Base-by-base conservation (phyloP, 2,329 filamentous ascomycete species). In the Fusarium stilboides region DNA sequence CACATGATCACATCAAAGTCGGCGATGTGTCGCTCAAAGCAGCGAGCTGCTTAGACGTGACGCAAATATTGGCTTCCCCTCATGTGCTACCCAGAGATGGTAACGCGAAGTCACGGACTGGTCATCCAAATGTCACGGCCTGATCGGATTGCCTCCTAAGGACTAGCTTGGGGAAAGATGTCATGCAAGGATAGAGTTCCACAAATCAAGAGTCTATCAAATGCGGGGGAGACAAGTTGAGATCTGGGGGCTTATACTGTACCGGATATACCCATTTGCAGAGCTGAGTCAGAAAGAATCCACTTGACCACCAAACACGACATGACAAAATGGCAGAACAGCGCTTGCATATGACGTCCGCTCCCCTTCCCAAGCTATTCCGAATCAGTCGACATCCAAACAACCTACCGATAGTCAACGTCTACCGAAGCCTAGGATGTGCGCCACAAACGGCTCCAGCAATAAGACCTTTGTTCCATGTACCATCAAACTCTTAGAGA, bases 91-190 rank as follows among this genome's bases (percentile, higher is more conserved):
- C 59, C 59, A 36, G 19, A 62, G 22, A 62, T 26, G 46, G 59
- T 46, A 62, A 62, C 62, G 59, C 59, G 59, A 62, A 62, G 59
- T 62, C 57, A 33, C 47, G 36, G 42, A 62, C 45, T 62, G 44
- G 36, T 46, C 45, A n/a, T 24, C 24, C 26, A 26, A 47, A 37
- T 52, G 36, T 43, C 19, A 62, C 56, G 57, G n/a, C 36, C 33
- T 31, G 42, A 33, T 55, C 59, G 59, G 59, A 37, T 62, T 62
- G 47, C 59, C 31, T 2, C 7, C 26, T 63, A 44, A 13, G 51
- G 50, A 33, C 40, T 66, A 62, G 59, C 8, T n/a, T 40, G 15
- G 22, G 44, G 20, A 42, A 42, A 47, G 14, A 62, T 61, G 22
- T 15, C 14, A 34, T 5, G 5, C 53, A 36, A 5, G 54, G 42